Base-by-base conservation (phyloP, 2,329 filamentous ascomycete genomes). In the Calonectria hawksworthii region DNA sequence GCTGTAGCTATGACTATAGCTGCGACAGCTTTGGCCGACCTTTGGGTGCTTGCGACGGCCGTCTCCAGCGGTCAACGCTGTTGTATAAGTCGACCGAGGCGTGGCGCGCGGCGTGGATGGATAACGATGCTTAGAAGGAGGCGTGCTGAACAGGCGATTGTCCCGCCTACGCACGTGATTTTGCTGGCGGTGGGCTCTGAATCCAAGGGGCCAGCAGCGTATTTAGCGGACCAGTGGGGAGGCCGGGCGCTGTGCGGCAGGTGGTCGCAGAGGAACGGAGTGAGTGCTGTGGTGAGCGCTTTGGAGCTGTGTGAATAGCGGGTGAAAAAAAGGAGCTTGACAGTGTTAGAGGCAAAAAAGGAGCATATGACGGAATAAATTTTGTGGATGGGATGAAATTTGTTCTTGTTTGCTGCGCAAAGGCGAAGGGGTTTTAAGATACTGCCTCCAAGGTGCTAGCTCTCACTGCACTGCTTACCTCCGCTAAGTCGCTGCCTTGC, bases 61-160 rank as follows among this genome's bases (percentile, higher is more conserved):
- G 75, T 78, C 72, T 78, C 74, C 80, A 80, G 79, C 80, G 78
- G 75, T 77, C 79, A 78, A 81, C 77, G 82, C 81, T 83, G 76
- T 50, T 76, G 78, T 84, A 75, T 83, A 81, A 83, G 82, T 82
- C 81, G 59, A 54, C 59, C 72, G 81, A 79, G 76, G 78, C 73
- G 79, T 78, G 78, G 77, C 79, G 76, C 80, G 71, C 78, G 75
- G 72, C 74, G 74, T 74, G 74, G 68, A 80, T 77, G 74, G 34
- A 80, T 74, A 77, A 76, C 75, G 69, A 80, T 73, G 76, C 77
- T 69, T 66, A 73, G 72, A 75, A 77, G 74, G 78, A 79, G 77
- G 74, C 75, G 76, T 75, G 75, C 73, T 75, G 76, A 67, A 77
- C 73, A 69, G 78, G 75, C 74, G 77, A 80, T 76, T 32, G 79